phyloP scores from a whole-genome alignment of 1,284 basidiomycete genomes.

The Naganishia sp. region DNA sequence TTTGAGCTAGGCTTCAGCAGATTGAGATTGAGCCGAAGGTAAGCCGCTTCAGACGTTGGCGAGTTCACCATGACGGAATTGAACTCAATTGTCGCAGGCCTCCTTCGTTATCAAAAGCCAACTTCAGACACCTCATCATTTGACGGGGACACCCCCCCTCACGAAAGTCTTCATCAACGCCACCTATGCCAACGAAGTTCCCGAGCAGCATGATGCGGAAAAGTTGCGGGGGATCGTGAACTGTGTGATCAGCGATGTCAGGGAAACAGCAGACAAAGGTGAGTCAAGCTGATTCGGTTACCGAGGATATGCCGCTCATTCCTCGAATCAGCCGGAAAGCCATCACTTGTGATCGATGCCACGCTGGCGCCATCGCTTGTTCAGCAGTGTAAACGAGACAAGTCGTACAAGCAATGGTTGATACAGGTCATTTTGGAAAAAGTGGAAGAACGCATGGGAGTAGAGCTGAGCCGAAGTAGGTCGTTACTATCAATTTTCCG shows the following conservation, averaged over 20 bases:
- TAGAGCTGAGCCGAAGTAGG: slow-evolving; percentile 32
- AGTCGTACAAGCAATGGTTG: slow-evolving; percentile 34
- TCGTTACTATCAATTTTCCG: not conserved
- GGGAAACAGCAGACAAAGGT: slow-evolving; percentile 33
- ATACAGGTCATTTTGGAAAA: slow-evolving; percentile 34
- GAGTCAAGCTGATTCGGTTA: not conserved
- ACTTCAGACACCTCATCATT: slow-evolving; percentile 29
- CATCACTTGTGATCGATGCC: slow-evolving; percentile 31
- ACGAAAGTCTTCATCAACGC: slow-evolving; percentile 35
- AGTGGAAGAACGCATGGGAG: slow-evolving; percentile 33
- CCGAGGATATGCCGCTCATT: not conserved
- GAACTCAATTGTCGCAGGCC: slow-evolving; percentile 9
- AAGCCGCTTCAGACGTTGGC: not conserved
- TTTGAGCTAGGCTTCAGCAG: slow-evolving; percentile 22
- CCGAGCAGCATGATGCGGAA: slow-evolving; percentile 29
- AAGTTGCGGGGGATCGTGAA: slow-evolving; percentile 27
- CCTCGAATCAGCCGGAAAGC: slow-evolving; percentile 26
- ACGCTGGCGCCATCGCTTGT: slow-evolving; percentile 19
- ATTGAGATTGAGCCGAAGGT: slow-evolving; percentile 30
- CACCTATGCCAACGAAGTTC: slow-evolving; percentile 27
- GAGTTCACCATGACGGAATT: not conserved
- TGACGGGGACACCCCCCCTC: slow-evolving; percentile 19
- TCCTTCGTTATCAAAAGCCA: slow-evolving; percentile 33
- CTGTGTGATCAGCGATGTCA: slow-evolving; percentile 30
- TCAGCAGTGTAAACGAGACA: slow-evolving; percentile 30